Evolutionary conservation across 768 basidiomycete species (phyloP).

Genomic region (Termitomyces sp.): DNA sequence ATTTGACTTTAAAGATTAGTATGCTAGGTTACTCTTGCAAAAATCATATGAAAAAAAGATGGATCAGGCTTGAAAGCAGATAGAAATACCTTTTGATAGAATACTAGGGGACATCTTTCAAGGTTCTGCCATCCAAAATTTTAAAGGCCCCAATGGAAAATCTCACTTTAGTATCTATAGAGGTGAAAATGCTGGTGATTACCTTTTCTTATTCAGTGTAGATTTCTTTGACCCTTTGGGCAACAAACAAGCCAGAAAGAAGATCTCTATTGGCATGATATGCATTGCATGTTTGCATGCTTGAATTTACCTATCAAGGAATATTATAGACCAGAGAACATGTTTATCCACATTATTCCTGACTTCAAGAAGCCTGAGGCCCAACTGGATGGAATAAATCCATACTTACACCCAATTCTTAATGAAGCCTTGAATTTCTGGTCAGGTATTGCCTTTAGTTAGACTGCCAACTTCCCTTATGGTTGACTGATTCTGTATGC

Average conservation of each 20-base stretch:
- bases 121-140: slow-evolving; percentile 15
- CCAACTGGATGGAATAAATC: too few relatives aligned
- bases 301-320: too few relatives aligned
- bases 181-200: too few relatives aligned
- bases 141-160: slow-evolving; percentile 20
- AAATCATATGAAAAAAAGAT: too few relatives aligned
- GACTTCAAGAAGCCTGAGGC: background rate
- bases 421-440: background rate
- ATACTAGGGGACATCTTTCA: slow-evolving; percentile 21
- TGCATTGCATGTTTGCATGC: too few relatives aligned
- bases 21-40: too few relatives aligned
- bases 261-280: too few relatives aligned
- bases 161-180: slow-evolving; percentile 7
- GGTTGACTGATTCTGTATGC: too few relatives aligned
- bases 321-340: background rate
- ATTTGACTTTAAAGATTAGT: too few relatives aligned
- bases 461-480: too few relatives aligned
- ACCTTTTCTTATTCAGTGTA: background rate
- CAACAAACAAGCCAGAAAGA: slow-evolving; percentile 10
- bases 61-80: too few relatives aligned
- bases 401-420: background rate
- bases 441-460: background rate
- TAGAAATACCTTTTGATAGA: background rate
- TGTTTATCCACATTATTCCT: background rate
- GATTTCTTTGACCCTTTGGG: slow-evolving; percentile 19